Conservation (phyloP, 2,329 filamentous ascomycete species). For the Paraphaeosphaeria minitans region DNA sequence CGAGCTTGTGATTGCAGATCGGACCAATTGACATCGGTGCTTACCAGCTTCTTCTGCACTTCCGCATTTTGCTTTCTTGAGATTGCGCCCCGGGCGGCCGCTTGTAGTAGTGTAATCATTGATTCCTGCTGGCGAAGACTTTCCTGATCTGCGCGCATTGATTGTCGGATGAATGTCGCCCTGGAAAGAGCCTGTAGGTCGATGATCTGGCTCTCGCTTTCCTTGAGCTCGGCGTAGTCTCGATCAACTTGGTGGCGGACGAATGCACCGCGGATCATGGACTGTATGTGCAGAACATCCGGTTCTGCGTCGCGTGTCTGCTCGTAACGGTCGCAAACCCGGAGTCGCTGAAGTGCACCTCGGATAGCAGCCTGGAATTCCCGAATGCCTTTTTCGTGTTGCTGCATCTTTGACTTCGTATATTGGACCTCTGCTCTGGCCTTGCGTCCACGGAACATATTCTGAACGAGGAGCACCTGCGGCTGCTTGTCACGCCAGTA, state of each 20-base stretch:
- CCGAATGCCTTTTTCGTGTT: constrained; percentile 52
- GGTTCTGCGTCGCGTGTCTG: constrained; percentile 67
- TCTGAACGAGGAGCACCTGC: constrained; percentile 80
- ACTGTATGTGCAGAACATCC: constrained; percentile 58
- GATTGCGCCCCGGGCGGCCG: constrained; percentile 62
- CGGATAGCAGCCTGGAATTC: constrained; percentile 64
- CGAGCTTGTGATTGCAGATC: constrained; percentile 54
- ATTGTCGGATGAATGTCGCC: constrained; percentile 49
- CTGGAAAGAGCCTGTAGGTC: constrained; percentile 50
- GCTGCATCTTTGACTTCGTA: constrained; percentile 54
- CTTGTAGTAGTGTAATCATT: constrained; percentile 63
- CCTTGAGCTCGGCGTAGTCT: constrained; percentile 38
- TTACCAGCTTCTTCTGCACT: constrained; percentile 50
- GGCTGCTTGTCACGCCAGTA: constrained; percentile 73
- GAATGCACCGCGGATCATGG: constrained; percentile 68
- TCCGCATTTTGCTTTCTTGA: constrained; percentile 49
- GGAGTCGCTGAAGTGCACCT: constrained; percentile 51
- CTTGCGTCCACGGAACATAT: constrained; percentile 72
- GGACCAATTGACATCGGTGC: constrained; percentile 48
- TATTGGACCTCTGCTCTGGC: constrained; percentile 52
- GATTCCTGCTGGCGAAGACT: constrained; percentile 46
- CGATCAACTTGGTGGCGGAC: constrained; percentile 61
- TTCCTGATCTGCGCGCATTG: constrained; percentile 41
- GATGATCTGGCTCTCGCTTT: constrained; percentile 55
- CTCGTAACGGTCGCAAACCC: constrained; percentile 60